Base-by-base conservation (phyloP, 352 stramenopile species). In the Pythium coloratum region DNA sequence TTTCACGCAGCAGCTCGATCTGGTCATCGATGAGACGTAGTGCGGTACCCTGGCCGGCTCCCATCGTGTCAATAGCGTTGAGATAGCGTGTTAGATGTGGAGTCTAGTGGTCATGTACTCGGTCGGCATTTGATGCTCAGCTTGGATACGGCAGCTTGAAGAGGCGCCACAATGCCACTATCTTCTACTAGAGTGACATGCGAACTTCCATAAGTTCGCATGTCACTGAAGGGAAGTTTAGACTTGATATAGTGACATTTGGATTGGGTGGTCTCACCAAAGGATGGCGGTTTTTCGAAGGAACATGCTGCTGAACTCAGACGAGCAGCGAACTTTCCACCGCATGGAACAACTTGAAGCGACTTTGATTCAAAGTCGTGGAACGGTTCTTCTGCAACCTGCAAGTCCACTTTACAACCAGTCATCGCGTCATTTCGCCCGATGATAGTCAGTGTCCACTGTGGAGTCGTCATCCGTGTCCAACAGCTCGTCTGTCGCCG, bases 1-100 rank as follows among this genome's bases (percentile, higher is more conserved):
- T 89, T 55, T 94, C 86, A 16, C 82, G 82, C 24, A 78, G 78
- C 50, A 92, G 62, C 62, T 94, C 81, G 55, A 92, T 78, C 26
- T 89, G 76, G 6, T 76, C 67, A 38, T 88, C 80, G 36, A 84
- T 70, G n/a, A 85, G 68, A 4, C 76, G 76, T 53, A 90, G 76
- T 28, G 75, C 72, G 0, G 76, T 85, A 16, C 80, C 76, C 14
- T 88, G 77, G 3, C 74, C 78, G 10, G 75, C 80, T 2, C 84
- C 84, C 81, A 92, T 90, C 6, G 20, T 58, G 50, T 33, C 8
- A 36, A 56, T 18, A 36, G 42, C 12, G 42, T 50, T 6, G 42
- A 50, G 14, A 26, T 2, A 50, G 42, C 14, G 16, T 5, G 8
- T 6, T 2, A 50, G 26, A 3, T 7, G 42, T 6, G 14, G 42